Conservation (phyloP, 2,329 filamentous ascomycete genomes). For the Talaromyces sp. region DNA sequence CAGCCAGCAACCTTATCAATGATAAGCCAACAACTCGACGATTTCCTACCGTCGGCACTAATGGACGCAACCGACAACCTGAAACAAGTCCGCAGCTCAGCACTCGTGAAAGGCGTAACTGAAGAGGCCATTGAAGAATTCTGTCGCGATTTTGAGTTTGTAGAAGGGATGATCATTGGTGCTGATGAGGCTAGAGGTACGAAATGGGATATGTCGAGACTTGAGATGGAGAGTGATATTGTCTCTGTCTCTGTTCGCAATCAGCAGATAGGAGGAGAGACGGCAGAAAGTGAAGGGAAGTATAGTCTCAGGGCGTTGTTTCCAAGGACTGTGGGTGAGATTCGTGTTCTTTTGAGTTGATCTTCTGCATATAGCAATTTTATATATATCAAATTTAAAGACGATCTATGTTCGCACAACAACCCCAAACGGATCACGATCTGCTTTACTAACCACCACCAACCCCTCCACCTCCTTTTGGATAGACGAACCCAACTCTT, state of each 20-base stretch:
- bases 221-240: slow-evolving; percentile 24
- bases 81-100: slow-evolving; percentile 65
- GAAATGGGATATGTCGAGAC: slow-evolving; percentile 29
- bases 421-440: slow-evolving; percentile 85
- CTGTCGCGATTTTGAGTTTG: slow-evolving; percentile 73
- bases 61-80: slow-evolving; percentile 87
- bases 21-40: slow-evolving; percentile 73
- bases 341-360: slow-evolving; percentile 57
- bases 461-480: slow-evolving; percentile 29
- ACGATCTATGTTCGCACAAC: slow-evolving; percentile 36
- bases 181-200: slow-evolving; percentile 49
- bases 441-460: slow-evolving; percentile 70
- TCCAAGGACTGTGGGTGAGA: slow-evolving; percentile 60
- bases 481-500: slow-evolving; percentile 46
- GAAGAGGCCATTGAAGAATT: slow-evolving; percentile 79
- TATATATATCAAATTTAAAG: no score
- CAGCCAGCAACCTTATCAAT: slow-evolving; percentile 56
- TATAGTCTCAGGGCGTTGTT: slow-evolving; percentile 52
- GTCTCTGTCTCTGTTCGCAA: slow-evolving; percentile 17
- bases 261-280: slow-evolving; percentile 20
- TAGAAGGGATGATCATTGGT: slow-evolving; percentile 57
- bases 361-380: neutral
- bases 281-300: slow-evolving; percentile 30
- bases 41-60: slow-evolving; percentile 85
- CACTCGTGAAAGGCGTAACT: slow-evolving; percentile 68